Conservation (phyloP, 331 rosid species). For the Cydonia oblonga region DNA sequence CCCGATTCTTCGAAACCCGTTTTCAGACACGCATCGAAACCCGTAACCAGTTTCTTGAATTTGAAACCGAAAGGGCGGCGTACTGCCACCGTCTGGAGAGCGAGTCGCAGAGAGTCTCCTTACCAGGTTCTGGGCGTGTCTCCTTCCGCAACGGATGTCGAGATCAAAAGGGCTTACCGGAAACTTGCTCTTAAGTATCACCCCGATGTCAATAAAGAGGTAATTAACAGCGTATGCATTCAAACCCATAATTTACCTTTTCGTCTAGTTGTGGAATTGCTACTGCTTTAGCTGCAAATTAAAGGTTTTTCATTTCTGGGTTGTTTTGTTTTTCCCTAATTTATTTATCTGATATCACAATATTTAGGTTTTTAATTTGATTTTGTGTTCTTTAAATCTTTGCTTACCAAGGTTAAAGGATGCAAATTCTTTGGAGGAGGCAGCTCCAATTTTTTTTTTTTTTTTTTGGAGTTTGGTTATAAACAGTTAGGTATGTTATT, state of each 20-base stretch:
- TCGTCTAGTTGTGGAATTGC: not conserved
- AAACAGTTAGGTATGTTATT: not conserved
- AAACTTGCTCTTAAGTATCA: too few relatives aligned
- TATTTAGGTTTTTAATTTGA: not conserved
- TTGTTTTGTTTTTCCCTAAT: too few relatives aligned
- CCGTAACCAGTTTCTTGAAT: slow-evolving; percentile 3
- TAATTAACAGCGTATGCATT: too few relatives aligned
- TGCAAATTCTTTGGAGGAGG: not conserved
- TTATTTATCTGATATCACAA: not conserved
- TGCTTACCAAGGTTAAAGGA: not conserved
- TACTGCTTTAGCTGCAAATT: not conserved
- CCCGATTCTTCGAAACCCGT: slow-evolving; percentile 23
- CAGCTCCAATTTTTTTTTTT: not conserved
- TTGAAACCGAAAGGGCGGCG: slow-evolving; percentile 15
- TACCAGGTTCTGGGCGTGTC: slow-evolving; percentile 73
- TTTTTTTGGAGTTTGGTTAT: not conserved
- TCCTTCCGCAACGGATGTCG: slow-evolving; percentile 46
- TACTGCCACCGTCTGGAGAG: slow-evolving; percentile 14
- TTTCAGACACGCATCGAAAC: not conserved
- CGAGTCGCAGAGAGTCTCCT: slow-evolving; percentile 64
- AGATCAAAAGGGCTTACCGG: slow-evolving; percentile 84
- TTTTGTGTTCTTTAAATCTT: not conserved
- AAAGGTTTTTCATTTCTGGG: not conserved
- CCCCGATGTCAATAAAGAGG: too few relatives aligned
- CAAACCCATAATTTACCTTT: too few relatives aligned